A percentile compares a stretch with the other conserved stretches of the same genome.
phyloP scores from a whole-genome alignment of 1,284 basidiomycete genomes.

The Malassezia yamatoensis region DNA sequence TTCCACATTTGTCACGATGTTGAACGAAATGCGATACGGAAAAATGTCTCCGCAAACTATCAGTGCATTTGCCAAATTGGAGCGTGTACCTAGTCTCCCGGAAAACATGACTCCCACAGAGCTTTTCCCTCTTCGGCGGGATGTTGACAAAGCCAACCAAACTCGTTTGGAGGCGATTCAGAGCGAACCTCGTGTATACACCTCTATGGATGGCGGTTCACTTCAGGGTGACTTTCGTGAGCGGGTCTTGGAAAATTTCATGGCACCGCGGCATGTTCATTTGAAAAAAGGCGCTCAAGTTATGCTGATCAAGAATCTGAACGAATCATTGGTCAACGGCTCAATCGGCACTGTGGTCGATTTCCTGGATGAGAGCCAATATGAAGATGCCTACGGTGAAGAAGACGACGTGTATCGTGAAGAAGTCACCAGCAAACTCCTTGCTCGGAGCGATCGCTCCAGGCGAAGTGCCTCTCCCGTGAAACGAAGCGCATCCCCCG shows the following conservation, averaged over 20 bases:
- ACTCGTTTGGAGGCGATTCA: constrained; percentile 53
- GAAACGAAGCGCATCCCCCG: constrained; percentile 15
- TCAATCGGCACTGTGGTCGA: constrained; percentile 61
- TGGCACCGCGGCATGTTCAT: constrained; percentile 49
- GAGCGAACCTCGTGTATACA: constrained; percentile 24
- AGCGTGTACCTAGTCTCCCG: constrained; percentile 25
- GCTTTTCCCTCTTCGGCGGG: constrained; percentile 67
- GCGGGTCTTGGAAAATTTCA: constrained; percentile 28
- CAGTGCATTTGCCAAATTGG: constrained; percentile 25
- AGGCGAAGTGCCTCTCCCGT: not conserved
- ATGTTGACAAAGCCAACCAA: constrained; percentile 66
- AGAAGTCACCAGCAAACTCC: constrained; percentile 35
- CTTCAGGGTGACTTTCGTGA: constrained; percentile 23
- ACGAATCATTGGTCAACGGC: constrained; percentile 70
- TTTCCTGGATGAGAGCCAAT: constrained; percentile 28
- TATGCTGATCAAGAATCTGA: constrained; percentile 67
- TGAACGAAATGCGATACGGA: constrained; percentile 38
- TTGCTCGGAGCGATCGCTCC: constrained; percentile 20
- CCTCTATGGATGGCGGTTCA: constrained; percentile 29
- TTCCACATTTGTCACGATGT: constrained; percentile 40
- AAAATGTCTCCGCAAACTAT: constrained; percentile 30
- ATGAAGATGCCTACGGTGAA: constrained; percentile 30
- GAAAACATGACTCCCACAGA: constrained; percentile 36
- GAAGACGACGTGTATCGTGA: constrained; percentile 28
- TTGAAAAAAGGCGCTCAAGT: constrained; percentile 61